Evolutionary conservation across 2,329 filamentous ascomycete species (phyloP).

Genomic region (Balansia obtecta): DNA sequence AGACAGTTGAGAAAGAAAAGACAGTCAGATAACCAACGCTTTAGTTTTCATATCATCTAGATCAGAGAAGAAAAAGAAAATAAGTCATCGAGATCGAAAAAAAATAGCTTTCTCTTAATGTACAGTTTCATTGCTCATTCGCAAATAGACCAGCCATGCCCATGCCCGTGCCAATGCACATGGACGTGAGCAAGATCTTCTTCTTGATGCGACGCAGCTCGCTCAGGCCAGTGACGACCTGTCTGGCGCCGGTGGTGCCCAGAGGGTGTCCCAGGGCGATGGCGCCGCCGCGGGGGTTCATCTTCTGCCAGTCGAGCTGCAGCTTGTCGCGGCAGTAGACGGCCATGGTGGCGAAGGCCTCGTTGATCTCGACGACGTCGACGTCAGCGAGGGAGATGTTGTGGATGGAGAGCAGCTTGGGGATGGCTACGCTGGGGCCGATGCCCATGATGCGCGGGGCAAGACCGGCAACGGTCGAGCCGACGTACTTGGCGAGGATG

Average conservation of each 20-base stretch:
- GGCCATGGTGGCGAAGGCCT: constrained; percentile 96
- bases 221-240: constrained; percentile 82
- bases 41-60: too few species aligned
- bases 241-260: constrained; percentile 64
- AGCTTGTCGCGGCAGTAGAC: constrained; percentile 78
- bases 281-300: constrained; percentile 71
- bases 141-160: constrained; percentile 57
- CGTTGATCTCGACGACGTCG: constrained; percentile 89
- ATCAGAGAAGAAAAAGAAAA: too few species aligned
- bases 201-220: constrained; percentile 76
- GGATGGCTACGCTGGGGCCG: constrained; percentile 59
- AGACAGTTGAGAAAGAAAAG: too few species aligned
- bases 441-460: constrained; percentile 96
- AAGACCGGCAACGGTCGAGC: constrained; percentile 79
- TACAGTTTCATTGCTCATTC: constrained; percentile 30
- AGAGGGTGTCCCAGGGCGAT: constrained; percentile 76
- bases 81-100: too few species aligned
- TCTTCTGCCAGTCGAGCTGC: constrained; percentile 58
- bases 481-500: constrained; percentile 89
- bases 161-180: constrained; percentile 67
- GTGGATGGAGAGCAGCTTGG: constrained; percentile 75
- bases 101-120: too few species aligned
- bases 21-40: too few species aligned
- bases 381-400: constrained; percentile 69
- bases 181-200: constrained; percentile 84